Base-by-base conservation (phyloP, 2,329 filamentous ascomycete species). In the Talaromyces rugulosus region DNA sequence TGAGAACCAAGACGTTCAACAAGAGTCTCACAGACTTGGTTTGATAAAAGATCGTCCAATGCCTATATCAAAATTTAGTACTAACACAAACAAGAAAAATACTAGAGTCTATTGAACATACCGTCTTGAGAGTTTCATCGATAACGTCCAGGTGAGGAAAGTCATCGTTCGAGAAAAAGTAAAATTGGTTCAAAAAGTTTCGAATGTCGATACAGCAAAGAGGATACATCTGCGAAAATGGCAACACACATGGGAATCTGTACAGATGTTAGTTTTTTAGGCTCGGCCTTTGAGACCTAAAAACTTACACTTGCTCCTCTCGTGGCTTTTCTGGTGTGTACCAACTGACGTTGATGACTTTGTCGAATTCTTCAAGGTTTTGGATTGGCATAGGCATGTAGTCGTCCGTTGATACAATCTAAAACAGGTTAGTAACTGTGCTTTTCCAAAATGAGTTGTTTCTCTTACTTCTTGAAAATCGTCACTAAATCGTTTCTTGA, bases 311-410 rank as follows among this genome's bases (percentile, higher is more conserved):
- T 69, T 96, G 84, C 67, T 95, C 87, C 63, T 93, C 87, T 33
- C 85, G 79, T 18, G 87, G 80, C 68, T 90, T 92, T 34, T 96
- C 92, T 51, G 93, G 93, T 0, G 86, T 89, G 74, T 96, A 98
- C 94, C 94, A 99, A 78, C 90, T 96, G 63, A 98, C 92, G 64
- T 92, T 95, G 66, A 97, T 86, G 40, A 99, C 94, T 71, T 97
- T 96, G 70, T 96, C 91, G 72, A 96, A 98, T 71, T 98, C 93
- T 69, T 96, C 93, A 16, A 84, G 78, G 23, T 89, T 92, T 70
- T 92, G 91, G 74, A 98, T 96, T 1, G 92, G 91, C 95, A 99
- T 98, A 2, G 95, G 96, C 94, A 99, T 99, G 77, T 99, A 99
- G 76, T 99, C 95, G 74, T 99, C 95, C 0, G 92, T 97, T n/a